Evolutionary conservation across 306 rosid species (phyloP).

Genomic region (Biancaea sappan): DNA sequence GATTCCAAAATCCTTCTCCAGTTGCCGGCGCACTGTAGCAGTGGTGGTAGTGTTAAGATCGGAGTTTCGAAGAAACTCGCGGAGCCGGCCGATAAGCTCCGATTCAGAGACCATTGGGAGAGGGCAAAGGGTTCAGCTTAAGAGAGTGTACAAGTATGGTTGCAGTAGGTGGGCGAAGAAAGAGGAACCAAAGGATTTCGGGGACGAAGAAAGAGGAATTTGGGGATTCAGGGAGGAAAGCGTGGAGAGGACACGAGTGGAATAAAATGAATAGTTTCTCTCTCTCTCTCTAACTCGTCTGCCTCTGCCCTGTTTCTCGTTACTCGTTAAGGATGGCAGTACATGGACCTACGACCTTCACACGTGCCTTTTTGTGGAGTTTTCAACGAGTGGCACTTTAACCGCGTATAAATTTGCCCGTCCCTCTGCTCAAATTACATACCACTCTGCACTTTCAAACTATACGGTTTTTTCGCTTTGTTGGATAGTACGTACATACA

Average conservation of each 20-base stretch:
- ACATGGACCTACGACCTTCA: slow-evolving; percentile 10
- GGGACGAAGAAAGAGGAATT: not conserved
- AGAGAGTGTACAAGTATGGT: slow-evolving; percentile 10
- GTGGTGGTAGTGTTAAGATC: slow-evolving; percentile 75
- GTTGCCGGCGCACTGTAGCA: slow-evolving; percentile 69
- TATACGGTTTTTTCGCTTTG: too few species aligned
- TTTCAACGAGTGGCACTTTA: not conserved
- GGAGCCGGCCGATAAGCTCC: slow-evolving; percentile 80
- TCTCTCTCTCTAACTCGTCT: not conserved
- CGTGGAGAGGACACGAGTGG: slow-evolving; percentile 33
- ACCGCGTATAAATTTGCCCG: slow-evolving; percentile 8
- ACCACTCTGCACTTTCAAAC: too few species aligned
- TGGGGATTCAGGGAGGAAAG: not conserved
- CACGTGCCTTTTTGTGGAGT: slow-evolving; percentile 37
- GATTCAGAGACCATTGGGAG: slow-evolving; percentile 65
- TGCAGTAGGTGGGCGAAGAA: not conserved
- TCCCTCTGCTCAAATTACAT: not conserved
- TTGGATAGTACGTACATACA: too few species aligned
- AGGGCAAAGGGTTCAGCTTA: slow-evolving; percentile 21
- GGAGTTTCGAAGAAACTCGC: slow-evolving; percentile 68
- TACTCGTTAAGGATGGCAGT: slow-evolving; percentile 34
- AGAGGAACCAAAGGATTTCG: not conserved
- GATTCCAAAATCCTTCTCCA: slow-evolving; percentile 67
- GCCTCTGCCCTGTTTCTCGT: slow-evolving; percentile 37
- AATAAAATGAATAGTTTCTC: slow-evolving; percentile 30